These are phyloP conservation scores for Pugionium cornutum DNA, from an alignment of 345 rosid genomes.

Conservation along the genomic window DNA sequence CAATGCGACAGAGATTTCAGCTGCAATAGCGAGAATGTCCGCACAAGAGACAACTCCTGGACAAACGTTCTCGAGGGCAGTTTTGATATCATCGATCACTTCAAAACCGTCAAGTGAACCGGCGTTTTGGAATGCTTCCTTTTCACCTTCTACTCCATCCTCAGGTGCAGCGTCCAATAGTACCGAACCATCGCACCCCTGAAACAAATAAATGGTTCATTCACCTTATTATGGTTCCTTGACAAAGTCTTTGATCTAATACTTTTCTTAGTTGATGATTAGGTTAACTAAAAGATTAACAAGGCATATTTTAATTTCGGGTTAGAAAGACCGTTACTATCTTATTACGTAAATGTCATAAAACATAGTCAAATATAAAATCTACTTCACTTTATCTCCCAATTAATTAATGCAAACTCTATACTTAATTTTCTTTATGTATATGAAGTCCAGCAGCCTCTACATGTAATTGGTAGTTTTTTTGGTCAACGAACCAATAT, in stretches of 20 bases:
- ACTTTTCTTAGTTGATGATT: slow-evolving; percentile 10
- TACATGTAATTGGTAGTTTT: too few relatives aligned
- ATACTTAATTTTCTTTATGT: too few relatives aligned
- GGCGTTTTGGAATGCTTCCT: slow-evolving; percentile 41
- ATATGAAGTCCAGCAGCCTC: too few relatives aligned
- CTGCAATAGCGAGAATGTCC: slow-evolving; percentile 55
- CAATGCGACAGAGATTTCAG: slow-evolving; percentile 48
- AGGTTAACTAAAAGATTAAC: too few relatives aligned
- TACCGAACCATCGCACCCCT: slow-evolving; percentile 65
- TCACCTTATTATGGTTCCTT: background rate
- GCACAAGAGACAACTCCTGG: slow-evolving; percentile 65
- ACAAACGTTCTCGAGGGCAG: slow-evolving; percentile 55
- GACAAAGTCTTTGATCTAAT: background rate
- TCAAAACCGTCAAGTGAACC: slow-evolving; percentile 39
- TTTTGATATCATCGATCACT: slow-evolving; percentile 53
- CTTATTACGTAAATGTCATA: slow-evolving; percentile 5
- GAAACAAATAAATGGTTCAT: background rate
- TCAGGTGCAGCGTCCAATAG: slow-evolving; percentile 47
- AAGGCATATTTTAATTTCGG: slow-evolving; percentile 6
- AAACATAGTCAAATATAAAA: background rate
- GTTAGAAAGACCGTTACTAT: slow-evolving; percentile 20
- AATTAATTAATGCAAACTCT: too few relatives aligned
- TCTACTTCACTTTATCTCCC: too few relatives aligned
- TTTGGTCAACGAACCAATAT: too few relatives aligned
- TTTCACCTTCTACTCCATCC: slow-evolving; percentile 44